These are phyloP conservation scores for Aquilaria agallochum DNA, from an alignment of 441 rosid genomes.

Conservation along the genomic window DNA sequence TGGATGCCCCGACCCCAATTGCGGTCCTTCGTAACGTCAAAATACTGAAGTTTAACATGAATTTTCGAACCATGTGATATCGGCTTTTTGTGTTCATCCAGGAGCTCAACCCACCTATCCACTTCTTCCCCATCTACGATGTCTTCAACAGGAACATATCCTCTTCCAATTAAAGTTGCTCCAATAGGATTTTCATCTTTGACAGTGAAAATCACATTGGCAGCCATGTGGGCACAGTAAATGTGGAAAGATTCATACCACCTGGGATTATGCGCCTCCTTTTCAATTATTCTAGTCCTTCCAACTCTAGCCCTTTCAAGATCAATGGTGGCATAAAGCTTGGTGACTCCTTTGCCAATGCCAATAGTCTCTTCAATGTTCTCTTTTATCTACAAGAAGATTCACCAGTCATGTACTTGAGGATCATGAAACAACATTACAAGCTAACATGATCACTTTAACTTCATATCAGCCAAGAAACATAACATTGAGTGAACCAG, in stretches of 20 bases:
- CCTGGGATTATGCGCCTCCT: background rate
- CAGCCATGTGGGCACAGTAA: background rate
- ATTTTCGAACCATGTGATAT: background rate
- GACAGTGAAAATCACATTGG: background rate
- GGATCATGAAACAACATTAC: background rate
- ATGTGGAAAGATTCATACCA: slow-evolving; percentile 1
- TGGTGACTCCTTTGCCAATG: background rate
- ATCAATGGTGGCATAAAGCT: background rate
- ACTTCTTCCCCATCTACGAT: background rate
- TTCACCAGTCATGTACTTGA: too few relatives aligned
- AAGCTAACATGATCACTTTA: background rate
- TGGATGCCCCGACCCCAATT: background rate
- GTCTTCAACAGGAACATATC: background rate
- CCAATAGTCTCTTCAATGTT: background rate
- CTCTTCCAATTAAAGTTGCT: background rate
- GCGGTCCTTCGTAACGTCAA: background rate
- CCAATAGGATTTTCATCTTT: background rate
- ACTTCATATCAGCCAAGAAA: background rate
- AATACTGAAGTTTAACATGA: background rate
- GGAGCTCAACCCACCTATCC: background rate
- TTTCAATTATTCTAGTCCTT: background rate
- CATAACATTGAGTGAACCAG: background rate
- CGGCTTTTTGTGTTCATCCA: background rate
- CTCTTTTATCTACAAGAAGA: too few relatives aligned
- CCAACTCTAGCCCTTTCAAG: background rate